Base-by-base conservation (phyloP, 176 grass and related monocot genomes). In the Aegilops tauschii region DNA sequence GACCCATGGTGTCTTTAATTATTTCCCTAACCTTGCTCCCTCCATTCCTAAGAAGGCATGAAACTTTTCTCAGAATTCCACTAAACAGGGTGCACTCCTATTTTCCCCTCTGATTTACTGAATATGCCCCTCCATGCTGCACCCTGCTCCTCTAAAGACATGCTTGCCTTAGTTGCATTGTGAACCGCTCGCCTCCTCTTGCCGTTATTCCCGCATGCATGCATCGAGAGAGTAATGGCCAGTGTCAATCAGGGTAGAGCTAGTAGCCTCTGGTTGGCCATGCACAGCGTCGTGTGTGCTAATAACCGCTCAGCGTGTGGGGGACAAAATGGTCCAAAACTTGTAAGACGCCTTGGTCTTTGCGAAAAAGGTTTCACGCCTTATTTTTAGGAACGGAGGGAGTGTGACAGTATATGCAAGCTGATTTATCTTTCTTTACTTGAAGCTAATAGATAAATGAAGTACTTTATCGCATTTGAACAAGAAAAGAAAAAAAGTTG, bases 371-470 rank as follows among this genome's bases (percentile, higher is more conserved):
- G 50, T 54, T 54, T 17, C 50, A 54, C 50, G 1, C 50, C 50
- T 54, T 54, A 54, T 18, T 54, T 52, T 54, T 54, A 54, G 49
- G 50, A 54, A 54, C 2, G 50, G 16, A 54, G 50, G 47, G 50
- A 54, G 17, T 54, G 21, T 6, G 39, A 14, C 28, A 80, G 13
- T 13, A 64, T 9, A 23, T 5, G 0, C 27, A 42, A 81, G 66
- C 12, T 59, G 47, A 28, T 81, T 44, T 34, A 59, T 44, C 8
- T 58, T 6, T 75, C 79, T 80, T 69, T 61, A 4, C 36, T 36
- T 78, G 79, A 81, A 76, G 77, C 47, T 61, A 84, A n/a, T 61
- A 36, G 45, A n/a, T 9, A 70, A 35, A 29, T 34, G 20, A 36
- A 50, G 29, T 37, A 73, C 8, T 12, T 36, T 78, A 11, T 40